These are phyloP conservation scores for Suillus luteus DNA, from an alignment of 768 basidiomycete genomes.

Conservation along the genomic window DNA sequence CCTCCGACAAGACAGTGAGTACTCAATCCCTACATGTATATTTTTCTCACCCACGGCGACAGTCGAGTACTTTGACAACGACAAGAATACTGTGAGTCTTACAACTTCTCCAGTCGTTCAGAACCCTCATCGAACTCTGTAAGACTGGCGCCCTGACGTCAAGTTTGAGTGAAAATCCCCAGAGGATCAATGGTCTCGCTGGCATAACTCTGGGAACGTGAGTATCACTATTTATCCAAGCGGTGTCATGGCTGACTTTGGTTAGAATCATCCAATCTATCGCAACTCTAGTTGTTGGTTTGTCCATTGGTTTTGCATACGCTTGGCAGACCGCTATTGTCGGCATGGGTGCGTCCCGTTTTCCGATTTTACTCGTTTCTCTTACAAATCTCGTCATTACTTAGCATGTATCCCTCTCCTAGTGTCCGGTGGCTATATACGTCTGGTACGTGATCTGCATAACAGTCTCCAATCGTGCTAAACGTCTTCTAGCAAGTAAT, in stretches of 20 bases:
- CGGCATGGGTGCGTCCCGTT: conserved; percentile 59
- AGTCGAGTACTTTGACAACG: conserved; percentile 45
- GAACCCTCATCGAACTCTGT: neutral
- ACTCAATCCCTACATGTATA: conserved; percentile 8
- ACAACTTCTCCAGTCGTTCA: neutral
- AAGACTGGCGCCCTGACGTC: conserved; percentile 83
- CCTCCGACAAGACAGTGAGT: conserved; percentile 47
- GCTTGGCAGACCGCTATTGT: conserved; percentile 82
- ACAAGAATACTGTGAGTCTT: conserved; percentile 33
- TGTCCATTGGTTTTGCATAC: conserved; percentile 74
- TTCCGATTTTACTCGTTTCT: too few species aligned
- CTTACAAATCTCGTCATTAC: neutral
- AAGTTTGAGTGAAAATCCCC: conserved; percentile 79
- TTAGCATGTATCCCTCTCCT: conserved; percentile 68
- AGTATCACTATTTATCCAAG: conserved; percentile 24
- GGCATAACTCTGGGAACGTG: conserved; percentile 84
- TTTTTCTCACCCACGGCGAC: neutral
- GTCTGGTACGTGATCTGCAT: conserved; percentile 51
- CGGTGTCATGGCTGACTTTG: neutral
- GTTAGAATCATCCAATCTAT: conserved; percentile 73
- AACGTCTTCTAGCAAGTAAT: conserved; percentile 61
- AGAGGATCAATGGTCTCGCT: conserved; percentile 86
- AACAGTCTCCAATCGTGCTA: neutral
- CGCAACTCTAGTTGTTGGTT: conserved; percentile 68
- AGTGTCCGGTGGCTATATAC: conserved; percentile 77